A percentile compares a stretch with the other conserved stretches of the same genome.
Conservation (phyloP, 2,329 filamentous ascomycete species). For the Raffaelea albimanens region DNA sequence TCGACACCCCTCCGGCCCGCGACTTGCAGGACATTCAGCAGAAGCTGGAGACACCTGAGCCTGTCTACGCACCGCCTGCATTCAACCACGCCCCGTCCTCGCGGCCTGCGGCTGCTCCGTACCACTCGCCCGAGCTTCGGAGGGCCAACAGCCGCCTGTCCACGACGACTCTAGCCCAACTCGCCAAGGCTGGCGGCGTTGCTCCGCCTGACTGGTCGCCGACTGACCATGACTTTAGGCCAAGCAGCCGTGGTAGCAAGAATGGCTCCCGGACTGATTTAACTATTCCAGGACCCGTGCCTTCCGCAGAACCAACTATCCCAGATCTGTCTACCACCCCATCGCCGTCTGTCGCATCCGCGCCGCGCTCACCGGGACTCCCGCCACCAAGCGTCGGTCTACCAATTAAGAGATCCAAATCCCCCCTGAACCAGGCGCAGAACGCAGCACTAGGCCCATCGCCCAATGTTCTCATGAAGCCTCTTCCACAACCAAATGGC, state of each 20-base stretch:
- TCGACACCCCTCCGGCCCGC: slow-evolving; percentile 29
- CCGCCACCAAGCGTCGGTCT: slow-evolving; percentile 31
- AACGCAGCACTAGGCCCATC: slow-evolving; percentile 11
- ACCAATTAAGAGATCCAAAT: slow-evolving; percentile 31
- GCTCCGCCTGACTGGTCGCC: slow-evolving; percentile 20
- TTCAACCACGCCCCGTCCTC: slow-evolving; percentile 69
- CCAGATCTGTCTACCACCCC: background rate
- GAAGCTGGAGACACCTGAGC: slow-evolving; percentile 57
- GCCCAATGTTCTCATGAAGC: background rate
- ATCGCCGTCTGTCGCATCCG: too few species aligned
- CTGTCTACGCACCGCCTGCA: slow-evolving; percentile 67
- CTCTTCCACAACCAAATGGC: background rate
- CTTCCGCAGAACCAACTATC: background rate
- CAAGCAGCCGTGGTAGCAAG: slow-evolving; percentile 3
- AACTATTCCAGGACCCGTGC: background rate
- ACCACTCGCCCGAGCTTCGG: slow-evolving; percentile 67
- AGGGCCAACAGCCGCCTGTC: slow-evolving; percentile 80
- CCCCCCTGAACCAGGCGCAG: slow-evolving; percentile 30
- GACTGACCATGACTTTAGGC: slow-evolving; percentile 1
- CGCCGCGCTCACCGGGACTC: slow-evolving; percentile 23
- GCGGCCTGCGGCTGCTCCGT: slow-evolving; percentile 58
- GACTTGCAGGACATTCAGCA: slow-evolving; percentile 45
- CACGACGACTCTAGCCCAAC: slow-evolving; percentile 67
- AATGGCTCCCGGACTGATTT: background rate
- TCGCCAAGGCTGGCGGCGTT: slow-evolving; percentile 59